phyloP scores from a whole-genome alignment of 768 basidiomycete genomes.

The Psilocybe sp. region DNA sequence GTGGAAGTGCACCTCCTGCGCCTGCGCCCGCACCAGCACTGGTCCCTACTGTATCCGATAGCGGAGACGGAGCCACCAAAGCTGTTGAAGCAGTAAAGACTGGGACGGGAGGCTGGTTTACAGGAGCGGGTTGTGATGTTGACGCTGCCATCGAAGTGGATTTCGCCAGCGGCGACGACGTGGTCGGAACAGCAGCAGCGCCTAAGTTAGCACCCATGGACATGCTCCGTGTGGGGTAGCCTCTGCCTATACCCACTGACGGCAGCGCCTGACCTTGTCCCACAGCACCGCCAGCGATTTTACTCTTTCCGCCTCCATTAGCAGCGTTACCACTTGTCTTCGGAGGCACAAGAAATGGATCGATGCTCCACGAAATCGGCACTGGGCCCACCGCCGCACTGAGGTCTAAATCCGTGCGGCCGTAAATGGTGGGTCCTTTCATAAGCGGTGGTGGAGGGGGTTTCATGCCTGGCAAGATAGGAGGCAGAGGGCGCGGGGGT shows the following conservation, averaged over 20 bases:
- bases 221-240: constrained; percentile 6
- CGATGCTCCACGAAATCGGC: constrained; percentile 56
- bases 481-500: constrained; percentile 6
- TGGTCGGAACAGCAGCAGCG: too few relatives aligned
- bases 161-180: too few relatives aligned
- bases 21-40: constrained; percentile 2
- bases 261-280: constrained; percentile 1
- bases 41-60: constrained; percentile 1
- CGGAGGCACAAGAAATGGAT: constrained; percentile 22
- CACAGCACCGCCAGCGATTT: too few relatives aligned
- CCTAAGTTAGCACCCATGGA: constrained; percentile 3
- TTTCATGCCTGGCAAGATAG: constrained; percentile 8
- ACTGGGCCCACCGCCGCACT: constrained; percentile 50
- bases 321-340: background rate
- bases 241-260: constrained; percentile 10
- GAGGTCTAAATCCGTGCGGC: constrained; percentile 51
- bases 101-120: too few relatives aligned
- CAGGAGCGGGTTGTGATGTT: too few relatives aligned
- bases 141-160: too few relatives aligned
- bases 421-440: constrained; percentile 59
- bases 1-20: constrained; percentile 35
- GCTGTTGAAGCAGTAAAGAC: too few relatives aligned
- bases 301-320: background rate
- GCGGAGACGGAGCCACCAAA: too few relatives aligned
- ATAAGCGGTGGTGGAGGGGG: constrained; percentile 16